These are phyloP conservation scores for Herpetospermum pedunculosum DNA, from an alignment of 306 rosid species.

Conservation along the genomic window DNA sequence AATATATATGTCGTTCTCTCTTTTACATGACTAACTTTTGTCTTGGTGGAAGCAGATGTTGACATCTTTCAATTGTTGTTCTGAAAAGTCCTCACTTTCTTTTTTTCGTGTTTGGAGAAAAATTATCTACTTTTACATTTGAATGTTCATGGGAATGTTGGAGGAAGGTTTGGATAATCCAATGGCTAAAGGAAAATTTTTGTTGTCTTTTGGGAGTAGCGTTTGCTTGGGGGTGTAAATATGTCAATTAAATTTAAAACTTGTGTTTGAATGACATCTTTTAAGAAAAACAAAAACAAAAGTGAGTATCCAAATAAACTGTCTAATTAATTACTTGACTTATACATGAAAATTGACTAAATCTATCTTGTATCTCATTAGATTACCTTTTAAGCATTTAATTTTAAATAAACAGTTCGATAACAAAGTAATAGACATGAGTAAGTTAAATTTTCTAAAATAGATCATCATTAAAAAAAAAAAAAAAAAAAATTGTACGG, in stretches of 20 bases:
- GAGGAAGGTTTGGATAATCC: neutral
- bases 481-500: too few species aligned
- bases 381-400: too few species aligned
- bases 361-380: too few species aligned
- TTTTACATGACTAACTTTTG: neutral
- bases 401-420: too few species aligned
- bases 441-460: too few species aligned
- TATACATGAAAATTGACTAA: too few species aligned
- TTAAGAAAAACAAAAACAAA: neutral
- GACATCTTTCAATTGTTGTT: neutral
- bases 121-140: neutral
- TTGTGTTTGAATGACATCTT: neutral
- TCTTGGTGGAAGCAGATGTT: neutral
- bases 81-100: neutral
- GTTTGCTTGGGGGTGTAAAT: neutral
- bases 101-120: neutral
- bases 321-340: too few species aligned
- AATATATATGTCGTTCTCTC: neutral
- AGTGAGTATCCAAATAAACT: too few species aligned
- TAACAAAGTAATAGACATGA: too few species aligned
- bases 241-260: too few species aligned
- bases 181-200: neutral
- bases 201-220: neutral
- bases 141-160: neutral
- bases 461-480: too few species aligned